Evolutionary conservation across 2,329 filamentous ascomycete species (phyloP), one percentile per base, ranked within the genome.

Genomic region (Pyricularia grisea): DNA sequence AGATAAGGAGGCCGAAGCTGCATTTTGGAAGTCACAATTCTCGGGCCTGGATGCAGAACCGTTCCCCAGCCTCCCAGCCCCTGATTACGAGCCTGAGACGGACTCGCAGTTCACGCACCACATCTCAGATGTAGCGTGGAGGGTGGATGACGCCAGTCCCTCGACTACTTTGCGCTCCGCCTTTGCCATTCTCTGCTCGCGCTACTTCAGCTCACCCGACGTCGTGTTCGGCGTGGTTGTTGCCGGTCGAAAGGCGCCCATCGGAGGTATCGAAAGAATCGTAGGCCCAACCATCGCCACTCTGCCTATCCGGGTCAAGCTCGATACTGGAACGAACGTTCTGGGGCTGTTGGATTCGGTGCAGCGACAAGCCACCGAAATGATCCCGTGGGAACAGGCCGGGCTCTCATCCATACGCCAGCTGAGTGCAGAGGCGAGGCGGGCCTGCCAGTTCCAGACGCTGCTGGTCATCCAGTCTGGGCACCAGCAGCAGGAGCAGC

Each of bases 171-270:
- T 66, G 25, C 27, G 31, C 11, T 12, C 64, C 25, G 64, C 64
- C 64, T 66, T 27, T 27, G 64, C 64, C 3, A 3, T 66, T 6
- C 25, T 66, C 11, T 31, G 27, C 27, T 27, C 25, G 4, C 27
- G 64, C 10, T 36, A 66, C 27, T 30, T 25, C 6, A 30, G n/a
- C 60, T 63, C 60, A n/a, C 3, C 60, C 23, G 60, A 63, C 60
- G 60, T 30, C 11, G 23, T 63, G 0, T 81, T 78, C 36, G 76
- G 75, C 1, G 71, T 70, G 6, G 74, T 74, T 0, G 68, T 76
- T 1, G 75, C 75, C 0, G 77, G 77, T 10, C 74, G 77, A 0
- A 72, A 75, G 9, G 71, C 72, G 0, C 70, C 73, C 1, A 67
- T 77, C 3, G 36, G 66, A 3, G 74, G 73, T 10, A 72, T 79